Percentiles rank a stretch among this genome's conserved stretches.
phyloP scores from a whole-genome alignment of 2,329 filamentous ascomycete species.

The Fusarium circinatum region DNA sequence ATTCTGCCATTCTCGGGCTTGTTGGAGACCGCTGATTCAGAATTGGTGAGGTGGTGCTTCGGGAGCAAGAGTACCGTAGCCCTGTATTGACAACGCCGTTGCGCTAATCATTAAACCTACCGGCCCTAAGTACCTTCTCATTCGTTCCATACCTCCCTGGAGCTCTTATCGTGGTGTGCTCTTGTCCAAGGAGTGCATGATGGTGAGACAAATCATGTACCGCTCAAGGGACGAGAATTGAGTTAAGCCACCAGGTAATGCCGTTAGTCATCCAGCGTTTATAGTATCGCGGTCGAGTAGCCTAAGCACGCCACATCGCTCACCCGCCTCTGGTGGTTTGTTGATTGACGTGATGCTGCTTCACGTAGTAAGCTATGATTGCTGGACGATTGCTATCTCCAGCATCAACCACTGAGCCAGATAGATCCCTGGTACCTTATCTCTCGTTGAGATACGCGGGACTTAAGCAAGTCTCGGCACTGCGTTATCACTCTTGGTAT shows the following conservation, averaged over 20 bases:
- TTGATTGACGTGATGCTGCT: not conserved
- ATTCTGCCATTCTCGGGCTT: conserved; percentile 1
- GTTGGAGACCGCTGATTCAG: conserved; percentile 3
- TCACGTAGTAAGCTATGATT: not conserved
- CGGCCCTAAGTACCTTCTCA: not conserved
- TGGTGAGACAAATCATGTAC: conserved; percentile 13
- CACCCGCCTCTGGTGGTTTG: not conserved
- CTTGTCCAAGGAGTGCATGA: not conserved
- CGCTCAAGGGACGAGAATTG: not conserved
- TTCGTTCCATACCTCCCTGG: not conserved
- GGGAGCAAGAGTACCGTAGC: not conserved
- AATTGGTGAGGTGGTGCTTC: not conserved
- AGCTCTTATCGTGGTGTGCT: conserved; percentile 8
- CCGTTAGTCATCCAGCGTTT: conserved; percentile 16
- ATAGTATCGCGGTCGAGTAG: not conserved
- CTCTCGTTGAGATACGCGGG: conserved; percentile 12
- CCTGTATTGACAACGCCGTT: not conserved
- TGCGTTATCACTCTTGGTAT: conserved; percentile 31
- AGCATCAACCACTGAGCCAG: not conserved
- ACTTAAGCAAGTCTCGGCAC: conserved; percentile 7
- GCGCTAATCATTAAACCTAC: not conserved
- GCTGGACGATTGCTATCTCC: not conserved
- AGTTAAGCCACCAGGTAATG: conserved; percentile 2
- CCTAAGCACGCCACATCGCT: conserved; percentile 5
- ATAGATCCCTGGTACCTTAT: not conserved